Conservation (phyloP, 768 basidiomycete genomes). For the Boletus patriciae region DNA sequence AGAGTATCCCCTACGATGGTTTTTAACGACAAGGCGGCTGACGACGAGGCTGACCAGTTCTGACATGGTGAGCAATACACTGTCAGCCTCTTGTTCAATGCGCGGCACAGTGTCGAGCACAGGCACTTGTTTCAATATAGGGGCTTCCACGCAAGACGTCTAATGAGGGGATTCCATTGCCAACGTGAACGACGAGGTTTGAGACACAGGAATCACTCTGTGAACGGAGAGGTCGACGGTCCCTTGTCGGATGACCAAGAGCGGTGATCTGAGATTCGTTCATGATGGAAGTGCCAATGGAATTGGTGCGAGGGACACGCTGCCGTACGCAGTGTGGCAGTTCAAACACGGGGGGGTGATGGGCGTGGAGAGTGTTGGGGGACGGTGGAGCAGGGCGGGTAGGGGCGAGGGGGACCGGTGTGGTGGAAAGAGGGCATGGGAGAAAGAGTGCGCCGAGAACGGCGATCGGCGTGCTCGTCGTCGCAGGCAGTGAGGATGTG, state of each 20-base stretch:
- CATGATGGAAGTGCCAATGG: no score
- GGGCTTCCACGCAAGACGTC: no score
- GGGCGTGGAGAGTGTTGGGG: background rate
- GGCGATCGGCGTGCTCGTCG: conserved; percentile 19
- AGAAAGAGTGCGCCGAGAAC: background rate
- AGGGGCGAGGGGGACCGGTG: background rate
- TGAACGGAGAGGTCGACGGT: no score
- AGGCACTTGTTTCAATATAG: background rate
- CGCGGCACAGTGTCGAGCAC: background rate
- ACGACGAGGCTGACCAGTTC: conserved; percentile 9
- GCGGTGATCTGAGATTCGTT: background rate
- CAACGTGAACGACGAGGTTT: no score
- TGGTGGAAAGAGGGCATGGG: background rate
- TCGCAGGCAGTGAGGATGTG: conserved; percentile 19
- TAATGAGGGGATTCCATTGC: no score
- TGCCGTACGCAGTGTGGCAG: no score
- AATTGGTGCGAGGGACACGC: no score
- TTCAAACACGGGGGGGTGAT: background rate
- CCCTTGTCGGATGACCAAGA: no score
- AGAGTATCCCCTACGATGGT: no score
- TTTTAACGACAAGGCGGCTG: conserved; percentile 15
- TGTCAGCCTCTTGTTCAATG: background rate
- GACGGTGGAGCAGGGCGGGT: background rate
- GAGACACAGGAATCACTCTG: no score
- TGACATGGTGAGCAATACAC: background rate